Evolutionary conservation across 768 basidiomycete species (phyloP), one percentile per base, ranked within the genome.

Genomic region (Jaapia argillacea): DNA sequence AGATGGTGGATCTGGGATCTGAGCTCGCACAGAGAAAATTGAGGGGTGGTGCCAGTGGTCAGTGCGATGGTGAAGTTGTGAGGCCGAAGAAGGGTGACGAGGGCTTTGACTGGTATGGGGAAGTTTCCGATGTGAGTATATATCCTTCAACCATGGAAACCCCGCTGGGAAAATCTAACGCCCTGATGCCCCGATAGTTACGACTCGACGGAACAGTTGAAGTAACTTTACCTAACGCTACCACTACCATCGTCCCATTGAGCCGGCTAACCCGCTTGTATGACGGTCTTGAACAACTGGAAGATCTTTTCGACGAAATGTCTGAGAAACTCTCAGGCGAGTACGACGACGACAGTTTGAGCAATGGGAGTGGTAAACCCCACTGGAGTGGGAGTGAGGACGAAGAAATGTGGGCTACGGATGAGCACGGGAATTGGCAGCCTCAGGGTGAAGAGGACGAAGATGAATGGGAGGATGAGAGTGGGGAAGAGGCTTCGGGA

Each of bases 251-350:
- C 7, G 77, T 85, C 44, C 75, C 81, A 3, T 56, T 92, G 41
- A 69, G 79, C 43, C 74, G 81, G 20, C 58, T 93, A 39, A 87
- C 83, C 6, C 73, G 79, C 49, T 62, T 96, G 28, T 81, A 85
- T 48, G 90, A 91, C 60, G 84, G 81, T 20, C 67, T 85, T 28
- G 88, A 90, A 42, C 85, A 85, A 55, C 69, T 86, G 5, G 82
- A 86, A 48, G 78, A 78, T 42, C 57, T 73, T 22, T 82, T 79
- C 76, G 75, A 70, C 26, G 67, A 65, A 23, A 36, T 52, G 24
- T 57, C 58, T 4, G 52, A 51, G 23, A 49, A 55, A 18, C 22
- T 50, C 12, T 45, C 38, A 6, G 56, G 47, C 23, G 58, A 55
- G 24, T 58, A 57, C 13, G 58, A 50, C 4, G 59, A 61, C 13